These are phyloP conservation scores for Rheum nobile DNA, from an alignment of 148 eudicot species.

Conservation along the genomic window DNA sequence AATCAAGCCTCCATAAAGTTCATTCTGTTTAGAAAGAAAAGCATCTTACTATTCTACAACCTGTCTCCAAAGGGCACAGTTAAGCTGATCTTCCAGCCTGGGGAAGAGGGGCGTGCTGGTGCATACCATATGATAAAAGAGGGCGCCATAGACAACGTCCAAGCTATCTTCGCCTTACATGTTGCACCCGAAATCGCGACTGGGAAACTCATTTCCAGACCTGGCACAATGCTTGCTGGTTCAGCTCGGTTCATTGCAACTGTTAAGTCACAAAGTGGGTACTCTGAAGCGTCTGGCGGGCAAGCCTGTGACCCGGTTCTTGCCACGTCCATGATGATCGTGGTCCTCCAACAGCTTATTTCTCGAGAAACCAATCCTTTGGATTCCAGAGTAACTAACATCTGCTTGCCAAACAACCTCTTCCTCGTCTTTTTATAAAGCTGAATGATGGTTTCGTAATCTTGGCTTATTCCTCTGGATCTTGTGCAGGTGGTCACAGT, in stretches of 20 bases:
- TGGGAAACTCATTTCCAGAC: not conserved
- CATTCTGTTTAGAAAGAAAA: conserved; percentile 16
- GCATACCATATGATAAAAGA: conserved; percentile 38
- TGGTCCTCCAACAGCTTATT: conserved; percentile 60
- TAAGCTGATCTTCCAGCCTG: conserved; percentile 36
- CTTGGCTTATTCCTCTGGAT: conserved; percentile 6
- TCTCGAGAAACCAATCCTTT: conserved; percentile 84
- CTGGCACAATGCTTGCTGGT: not conserved
- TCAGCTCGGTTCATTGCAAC: conserved; percentile 2
- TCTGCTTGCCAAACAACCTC: not conserved
- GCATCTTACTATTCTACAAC: conserved; percentile 33
- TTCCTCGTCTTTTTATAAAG: no score
- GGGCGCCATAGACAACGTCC: conserved; percentile 24
- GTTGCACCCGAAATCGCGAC: not conserved
- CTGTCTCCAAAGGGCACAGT: conserved; percentile 21
- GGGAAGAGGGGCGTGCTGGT: conserved; percentile 34
- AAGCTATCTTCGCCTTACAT: conserved; percentile 16
- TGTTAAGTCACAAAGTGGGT: not conserved
- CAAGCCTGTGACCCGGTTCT: conserved; percentile 1
- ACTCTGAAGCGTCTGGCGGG: not conserved
- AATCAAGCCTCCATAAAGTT: not conserved
- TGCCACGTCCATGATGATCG: conserved; percentile 7
- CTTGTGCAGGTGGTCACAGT: conserved; percentile 65
- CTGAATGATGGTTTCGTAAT: not conserved
- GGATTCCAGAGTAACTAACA: conserved; percentile 37